Evolutionary conservation across 2,329 filamentous ascomycete species (phyloP), one percentile per base, ranked within the genome.

Genomic region (Beauveria scarabaeidicola): DNA sequence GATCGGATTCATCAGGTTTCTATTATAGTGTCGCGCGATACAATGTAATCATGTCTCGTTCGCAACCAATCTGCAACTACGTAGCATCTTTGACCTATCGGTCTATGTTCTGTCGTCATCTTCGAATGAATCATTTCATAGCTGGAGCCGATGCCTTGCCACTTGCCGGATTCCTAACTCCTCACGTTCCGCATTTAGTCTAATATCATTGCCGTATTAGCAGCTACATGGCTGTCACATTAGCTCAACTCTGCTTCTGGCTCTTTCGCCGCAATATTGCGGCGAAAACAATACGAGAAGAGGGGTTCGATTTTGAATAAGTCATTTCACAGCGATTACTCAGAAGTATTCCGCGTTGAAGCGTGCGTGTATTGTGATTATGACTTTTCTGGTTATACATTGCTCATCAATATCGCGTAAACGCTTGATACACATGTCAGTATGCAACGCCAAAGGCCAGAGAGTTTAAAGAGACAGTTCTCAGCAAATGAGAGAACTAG

Each of bases 321-420:
- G 9, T 47, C 27, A 47, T 38, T 19, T 9, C 52, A 38, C 52
- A 32, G 29, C 29, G 29, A 32, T 5, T 46, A 6, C 19, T 8
- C 21, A 10, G n/a, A 19, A 56, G 29, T 23, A 25, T 46, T 25
- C 19, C 29, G 53, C 44, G 32, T 29, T 19, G 13, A 29, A 17
- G n/a, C 25, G 36, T 13, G 6, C 11, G 21, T 15, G n/a, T 19
- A 36, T 25, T 51, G 5, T 51, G 47, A 36, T 52, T 43, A 43
- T 23, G 21, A n/a, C 21, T 36, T 43, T 21, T 50, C n/a, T 51
- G 32, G 11, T 52, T 38, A 40, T 58, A 58, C 55, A 58, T 17
- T 58, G 15, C 47, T 47, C 55, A 51, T 58, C 29, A 11, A 32
- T 43, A 58, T 36, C 50, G 54, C 54, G 17, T 57, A 23, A 44